Percentiles rank a stretch among this genome's conserved stretches.
Evolutionary conservation across 768 basidiomycete genomes (phyloP).

Genomic region (Phaeotremella skinneri): DNA sequence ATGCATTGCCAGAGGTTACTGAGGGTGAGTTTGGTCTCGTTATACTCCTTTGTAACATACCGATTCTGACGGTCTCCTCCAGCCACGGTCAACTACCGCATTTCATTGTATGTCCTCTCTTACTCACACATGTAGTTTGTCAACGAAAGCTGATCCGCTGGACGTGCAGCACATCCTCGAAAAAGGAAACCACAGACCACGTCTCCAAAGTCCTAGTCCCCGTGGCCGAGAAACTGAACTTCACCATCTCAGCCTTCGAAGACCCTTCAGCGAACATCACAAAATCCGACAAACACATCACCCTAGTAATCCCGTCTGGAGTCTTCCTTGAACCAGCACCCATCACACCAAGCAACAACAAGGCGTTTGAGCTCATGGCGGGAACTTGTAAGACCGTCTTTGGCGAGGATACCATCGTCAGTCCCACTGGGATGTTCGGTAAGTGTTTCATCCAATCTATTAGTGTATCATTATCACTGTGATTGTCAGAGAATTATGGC

Average conservation of each 20-base stretch:
- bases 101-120: constrained; percentile 43
- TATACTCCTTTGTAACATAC: neutral
- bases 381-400: constrained; percentile 49
- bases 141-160: too few relatives aligned
- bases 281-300: constrained; percentile 34
- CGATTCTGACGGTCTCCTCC: constrained; percentile 3
- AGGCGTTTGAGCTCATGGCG: constrained; percentile 46
- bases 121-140: neutral
- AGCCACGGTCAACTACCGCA: constrained; percentile 51
- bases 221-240: constrained; percentile 37
- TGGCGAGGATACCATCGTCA: constrained; percentile 46
- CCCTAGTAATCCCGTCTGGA: constrained; percentile 17
- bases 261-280: constrained; percentile 1
- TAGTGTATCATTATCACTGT: neutral
- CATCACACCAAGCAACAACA: constrained; percentile 32
- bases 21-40: constrained; percentile 21
- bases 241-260: constrained; percentile 42
- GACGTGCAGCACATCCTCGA: constrained; percentile 49
- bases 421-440: constrained; percentile 51
- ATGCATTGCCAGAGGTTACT: constrained; percentile 69
- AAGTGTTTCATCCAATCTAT: constrained; percentile 11
- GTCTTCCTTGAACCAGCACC: constrained; percentile 43
- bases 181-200: constrained; percentile 44
- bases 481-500: neutral
- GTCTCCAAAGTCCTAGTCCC: constrained; percentile 36